Conservation (phyloP, 1,284 basidiomycete genomes). For the Sphaerobolus stellatus region DNA sequence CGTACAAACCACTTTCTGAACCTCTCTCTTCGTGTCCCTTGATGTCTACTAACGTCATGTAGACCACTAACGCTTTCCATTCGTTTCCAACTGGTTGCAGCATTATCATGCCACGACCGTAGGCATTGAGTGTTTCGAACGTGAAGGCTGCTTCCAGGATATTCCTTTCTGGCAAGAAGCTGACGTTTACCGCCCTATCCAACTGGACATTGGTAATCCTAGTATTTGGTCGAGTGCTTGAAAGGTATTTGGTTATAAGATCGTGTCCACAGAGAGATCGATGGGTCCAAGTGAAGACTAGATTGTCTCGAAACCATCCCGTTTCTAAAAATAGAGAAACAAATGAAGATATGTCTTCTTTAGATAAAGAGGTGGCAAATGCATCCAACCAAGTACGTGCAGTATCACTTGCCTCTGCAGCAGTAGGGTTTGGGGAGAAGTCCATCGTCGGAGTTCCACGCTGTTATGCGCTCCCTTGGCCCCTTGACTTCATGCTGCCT, state of each 20-base stretch:
- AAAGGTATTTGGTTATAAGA: slow-evolving; percentile 30
- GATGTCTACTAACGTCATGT: slow-evolving; percentile 24
- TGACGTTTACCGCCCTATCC: slow-evolving; percentile 22
- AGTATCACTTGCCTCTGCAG: no score
- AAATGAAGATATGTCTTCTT: no score
- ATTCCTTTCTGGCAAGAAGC: slow-evolving; percentile 21
- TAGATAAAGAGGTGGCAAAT: no score
- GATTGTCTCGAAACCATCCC: slow-evolving; percentile 39
- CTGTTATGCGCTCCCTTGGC: no score
- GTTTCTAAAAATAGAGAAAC: slow-evolving; percentile 27
- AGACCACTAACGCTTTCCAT: slow-evolving; percentile 10
- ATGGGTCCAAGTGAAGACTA: slow-evolving; percentile 38
- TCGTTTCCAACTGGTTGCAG: slow-evolving; percentile 18
- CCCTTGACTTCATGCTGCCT: no score
- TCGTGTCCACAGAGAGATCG: slow-evolving; percentile 32
- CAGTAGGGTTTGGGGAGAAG: no score
- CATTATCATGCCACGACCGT: slow-evolving; percentile 41
- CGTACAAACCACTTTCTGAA: slow-evolving; percentile 31
- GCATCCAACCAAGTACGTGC: no score
- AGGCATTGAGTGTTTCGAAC: slow-evolving; percentile 39
- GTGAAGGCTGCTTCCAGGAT: slow-evolving; percentile 38
- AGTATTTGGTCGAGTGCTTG: slow-evolving; percentile 20
- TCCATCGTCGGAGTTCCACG: no score
- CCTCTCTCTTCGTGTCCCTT: slow-evolving; percentile 36
- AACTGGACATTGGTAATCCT: slow-evolving; percentile 31